These are phyloP conservation scores for Bolboschoenus planiculmis DNA, from an alignment of 176 grass and related monocot species.

Conservation along the genomic window DNA sequence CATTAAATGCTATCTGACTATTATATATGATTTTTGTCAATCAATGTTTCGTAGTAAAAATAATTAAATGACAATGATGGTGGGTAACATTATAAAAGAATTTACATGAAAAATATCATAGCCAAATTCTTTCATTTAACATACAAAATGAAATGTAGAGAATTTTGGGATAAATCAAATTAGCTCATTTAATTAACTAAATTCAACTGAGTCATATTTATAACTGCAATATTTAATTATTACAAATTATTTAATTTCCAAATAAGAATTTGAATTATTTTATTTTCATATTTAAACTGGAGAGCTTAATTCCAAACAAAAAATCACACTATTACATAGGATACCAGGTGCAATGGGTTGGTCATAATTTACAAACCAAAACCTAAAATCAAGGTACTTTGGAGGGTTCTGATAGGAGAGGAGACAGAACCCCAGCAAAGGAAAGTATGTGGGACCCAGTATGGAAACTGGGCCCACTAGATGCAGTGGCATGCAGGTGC, in stretches of 20 bases:
- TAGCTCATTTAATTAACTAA: neutral
- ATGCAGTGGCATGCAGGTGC: conserved; percentile 16
- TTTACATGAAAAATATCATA: no score
- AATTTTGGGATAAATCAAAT: neutral
- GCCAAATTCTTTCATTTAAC: no score
- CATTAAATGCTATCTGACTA: no score
- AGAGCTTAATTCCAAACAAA: neutral
- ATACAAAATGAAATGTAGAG: no score
- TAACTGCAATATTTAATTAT: neutral
- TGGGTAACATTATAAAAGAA: no score
- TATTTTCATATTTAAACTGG: neutral
- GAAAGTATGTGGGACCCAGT: conserved; percentile 3
- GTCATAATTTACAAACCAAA: neutral
- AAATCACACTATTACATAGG: neutral
- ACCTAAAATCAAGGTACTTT: conserved; percentile 24
- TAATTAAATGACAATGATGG: no score
- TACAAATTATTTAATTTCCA: neutral
- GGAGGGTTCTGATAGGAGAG: conserved; percentile 18
- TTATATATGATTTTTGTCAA: no score
- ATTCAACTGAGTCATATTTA: neutral
- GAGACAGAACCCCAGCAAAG: conserved; percentile 7
- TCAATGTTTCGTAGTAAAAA: no score
- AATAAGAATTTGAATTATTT: neutral
- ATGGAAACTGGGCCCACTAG: neutral
- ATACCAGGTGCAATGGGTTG: neutral